Evolutionary conservation across 805 yeast species (phyloP).

Genomic region (Candida succiphila): DNA sequence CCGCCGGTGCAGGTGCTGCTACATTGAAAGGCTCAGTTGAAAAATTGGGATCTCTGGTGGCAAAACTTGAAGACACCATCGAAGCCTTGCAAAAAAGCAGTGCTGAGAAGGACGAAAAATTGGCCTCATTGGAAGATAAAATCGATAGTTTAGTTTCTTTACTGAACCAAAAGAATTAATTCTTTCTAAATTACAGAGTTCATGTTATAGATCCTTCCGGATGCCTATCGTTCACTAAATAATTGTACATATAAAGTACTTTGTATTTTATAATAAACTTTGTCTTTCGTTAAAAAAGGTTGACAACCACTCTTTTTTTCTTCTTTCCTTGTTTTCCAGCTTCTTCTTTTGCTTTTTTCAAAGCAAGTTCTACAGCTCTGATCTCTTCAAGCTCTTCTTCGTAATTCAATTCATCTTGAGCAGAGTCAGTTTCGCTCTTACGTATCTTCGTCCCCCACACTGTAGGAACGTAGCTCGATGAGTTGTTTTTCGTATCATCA

Average conservation of each 20-base stretch:
- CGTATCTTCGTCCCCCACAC: slow-evolving; percentile 72
- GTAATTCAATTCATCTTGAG: slow-evolving; percentile 27
- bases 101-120: slow-evolving; percentile 54
- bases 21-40: slow-evolving; percentile 68
- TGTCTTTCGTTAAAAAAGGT: slow-evolving; percentile 10
- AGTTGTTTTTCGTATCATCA: slow-evolving; percentile 5
- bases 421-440: slow-evolving; percentile 26
- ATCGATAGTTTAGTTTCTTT: slow-evolving; percentile 50
- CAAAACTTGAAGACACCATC: slow-evolving; percentile 46
- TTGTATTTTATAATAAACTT: too few species aligned
- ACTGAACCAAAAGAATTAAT: slow-evolving; percentile 21
- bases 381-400: slow-evolving; percentile 33
- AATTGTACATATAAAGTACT: neutral
- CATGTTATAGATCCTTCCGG: neutral
- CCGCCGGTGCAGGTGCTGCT: slow-evolving; percentile 34
- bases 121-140: slow-evolving; percentile 49
- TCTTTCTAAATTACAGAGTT: neutral
- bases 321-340: slow-evolving; percentile 34
- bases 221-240: too few species aligned
- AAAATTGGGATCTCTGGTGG: slow-evolving; percentile 48
- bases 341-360: slow-evolving; percentile 40
- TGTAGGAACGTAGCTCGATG: slow-evolving; percentile 34
- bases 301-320: slow-evolving; percentile 29
- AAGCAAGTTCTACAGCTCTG: slow-evolving; percentile 33
- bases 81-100: slow-evolving; percentile 40